A percentile compares a stretch with the other conserved stretches of the same genome.
Conservation (phyloP, 2,329 filamentous ascomycete species). For the Alternaria viburni region DNA sequence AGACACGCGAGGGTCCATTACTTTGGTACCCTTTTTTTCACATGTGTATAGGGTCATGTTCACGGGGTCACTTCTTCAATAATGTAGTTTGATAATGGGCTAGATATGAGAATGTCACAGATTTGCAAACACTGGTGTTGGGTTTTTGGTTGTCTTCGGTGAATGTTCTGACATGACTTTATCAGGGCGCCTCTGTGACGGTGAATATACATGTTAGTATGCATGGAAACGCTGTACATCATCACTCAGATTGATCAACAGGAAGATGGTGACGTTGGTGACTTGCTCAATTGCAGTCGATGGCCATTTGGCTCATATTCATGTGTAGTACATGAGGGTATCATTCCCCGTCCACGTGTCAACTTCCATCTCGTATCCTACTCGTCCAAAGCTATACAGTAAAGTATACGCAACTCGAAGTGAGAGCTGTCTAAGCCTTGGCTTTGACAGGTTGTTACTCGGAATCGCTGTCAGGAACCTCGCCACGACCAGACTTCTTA, state of each 20-base stretch:
- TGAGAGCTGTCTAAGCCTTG: neutral
- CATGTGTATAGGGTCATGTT: slow-evolving; percentile 4
- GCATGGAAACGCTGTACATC: neutral
- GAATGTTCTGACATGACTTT: neutral
- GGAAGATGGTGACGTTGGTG: neutral
- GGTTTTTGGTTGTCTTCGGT: neutral
- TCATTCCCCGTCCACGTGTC: neutral
- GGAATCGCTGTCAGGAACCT: slow-evolving; percentile 33
- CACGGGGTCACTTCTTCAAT: neutral
- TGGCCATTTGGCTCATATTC: neutral
- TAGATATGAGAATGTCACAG: neutral
- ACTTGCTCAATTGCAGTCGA: neutral
- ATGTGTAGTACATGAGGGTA: slow-evolving; percentile 9
- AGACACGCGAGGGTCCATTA: neutral
- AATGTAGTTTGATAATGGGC: slow-evolving; percentile 13
- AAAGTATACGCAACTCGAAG: neutral
- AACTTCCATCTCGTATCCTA: neutral
- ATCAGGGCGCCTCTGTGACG: neutral
- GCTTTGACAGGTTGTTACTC: slow-evolving; percentile 24
- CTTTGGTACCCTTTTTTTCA: slow-evolving; percentile 3
- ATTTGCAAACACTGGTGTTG: neutral
- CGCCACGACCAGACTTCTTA: slow-evolving; percentile 34
- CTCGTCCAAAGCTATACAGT: neutral
- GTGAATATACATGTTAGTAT: neutral
- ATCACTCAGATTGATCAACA: neutral